Percentiles rank a stretch among this genome's conserved stretches.
Conservation (phyloP, 768 basidiomycete genomes). For the Mrakia gelida region DNA sequence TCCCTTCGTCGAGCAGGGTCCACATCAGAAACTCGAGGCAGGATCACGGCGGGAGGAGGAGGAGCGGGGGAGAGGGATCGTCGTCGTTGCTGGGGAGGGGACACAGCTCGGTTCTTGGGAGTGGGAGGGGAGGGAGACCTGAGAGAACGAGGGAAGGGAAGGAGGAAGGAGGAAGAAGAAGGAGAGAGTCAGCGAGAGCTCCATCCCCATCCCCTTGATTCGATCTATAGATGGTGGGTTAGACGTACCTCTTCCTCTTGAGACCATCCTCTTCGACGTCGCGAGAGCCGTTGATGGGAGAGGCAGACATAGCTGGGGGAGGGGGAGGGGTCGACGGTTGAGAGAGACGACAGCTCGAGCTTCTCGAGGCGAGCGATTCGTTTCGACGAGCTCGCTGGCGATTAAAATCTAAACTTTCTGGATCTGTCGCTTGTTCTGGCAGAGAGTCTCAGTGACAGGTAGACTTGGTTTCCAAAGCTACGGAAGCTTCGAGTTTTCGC, state of each 20-base stretch:
- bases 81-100: constrained; percentile 42
- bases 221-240: background rate
- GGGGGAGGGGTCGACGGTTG: background rate
- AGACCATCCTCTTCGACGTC: constrained; percentile 23
- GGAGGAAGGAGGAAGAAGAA: background rate
- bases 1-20: constrained; percentile 72
- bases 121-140: constrained; percentile 41
- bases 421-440: background rate
- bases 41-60: constrained; percentile 43
- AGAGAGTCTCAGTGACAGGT: too few relatives aligned
- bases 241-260: constrained; percentile 36
- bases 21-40: constrained; percentile 61
- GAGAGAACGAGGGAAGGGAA: background rate
- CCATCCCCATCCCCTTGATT: too few relatives aligned
- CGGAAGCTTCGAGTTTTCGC: too few relatives aligned
- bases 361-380: background rate
- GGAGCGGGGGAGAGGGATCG: constrained; percentile 40
- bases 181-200: background rate
- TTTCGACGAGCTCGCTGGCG: background rate
- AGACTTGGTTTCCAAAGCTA: too few relatives aligned
- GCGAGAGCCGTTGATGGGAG: background rate
- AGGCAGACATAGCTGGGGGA: background rate
- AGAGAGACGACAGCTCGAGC: background rate
- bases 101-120: constrained; percentile 42
- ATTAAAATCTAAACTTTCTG: background rate